phyloP scores from a whole-genome alignment of 495 filamentous ascomycete genomes.

The Aspergillus olivimuriae region DNA sequence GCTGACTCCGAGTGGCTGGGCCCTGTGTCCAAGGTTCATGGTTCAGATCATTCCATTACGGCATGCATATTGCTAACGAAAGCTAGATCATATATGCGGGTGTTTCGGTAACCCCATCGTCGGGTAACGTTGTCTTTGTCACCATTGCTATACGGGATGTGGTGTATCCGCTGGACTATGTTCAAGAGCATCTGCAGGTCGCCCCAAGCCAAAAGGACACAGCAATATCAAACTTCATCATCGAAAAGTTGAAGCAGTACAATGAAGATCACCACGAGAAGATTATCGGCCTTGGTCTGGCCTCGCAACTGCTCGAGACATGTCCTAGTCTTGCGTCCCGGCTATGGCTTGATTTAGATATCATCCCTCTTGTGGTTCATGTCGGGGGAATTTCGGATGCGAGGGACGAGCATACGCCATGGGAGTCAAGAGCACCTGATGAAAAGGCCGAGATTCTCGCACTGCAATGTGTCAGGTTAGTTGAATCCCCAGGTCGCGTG shows the following conservation, averaged over 20 bases:
- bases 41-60: too few relatives aligned
- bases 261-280: slow-evolving; percentile 59
- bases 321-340: slow-evolving; percentile 56
- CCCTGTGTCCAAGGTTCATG: too few relatives aligned
- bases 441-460: slow-evolving; percentile 85
- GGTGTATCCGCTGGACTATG: slow-evolving; percentile 72
- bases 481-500: slow-evolving; percentile 3
- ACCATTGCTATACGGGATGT: slow-evolving; percentile 72
- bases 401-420: slow-evolving; percentile 11
- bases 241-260: slow-evolving; percentile 48
- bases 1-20: too few relatives aligned
- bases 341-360: slow-evolving; percentile 74
- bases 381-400: slow-evolving; percentile 15
- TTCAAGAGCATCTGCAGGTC: slow-evolving; percentile 39
- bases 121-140: too few relatives aligned
- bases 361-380: slow-evolving; percentile 64
- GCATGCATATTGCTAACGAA: too few relatives aligned
- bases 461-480: slow-evolving; percentile 68
- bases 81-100: too few relatives aligned
- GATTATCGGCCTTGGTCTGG: slow-evolving; percentile 52
- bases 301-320: slow-evolving; percentile 39
- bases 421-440: slow-evolving; percentile 56
- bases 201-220: slow-evolving; percentile 19
- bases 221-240: slow-evolving; percentile 47
- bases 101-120: too few relatives aligned